Percentiles rank a stretch among this genome's conserved stretches.
These are phyloP conservation scores for Quercus tomentella DNA, from an alignment of 331 rosid genomes.

Conservation along the genomic window DNA sequence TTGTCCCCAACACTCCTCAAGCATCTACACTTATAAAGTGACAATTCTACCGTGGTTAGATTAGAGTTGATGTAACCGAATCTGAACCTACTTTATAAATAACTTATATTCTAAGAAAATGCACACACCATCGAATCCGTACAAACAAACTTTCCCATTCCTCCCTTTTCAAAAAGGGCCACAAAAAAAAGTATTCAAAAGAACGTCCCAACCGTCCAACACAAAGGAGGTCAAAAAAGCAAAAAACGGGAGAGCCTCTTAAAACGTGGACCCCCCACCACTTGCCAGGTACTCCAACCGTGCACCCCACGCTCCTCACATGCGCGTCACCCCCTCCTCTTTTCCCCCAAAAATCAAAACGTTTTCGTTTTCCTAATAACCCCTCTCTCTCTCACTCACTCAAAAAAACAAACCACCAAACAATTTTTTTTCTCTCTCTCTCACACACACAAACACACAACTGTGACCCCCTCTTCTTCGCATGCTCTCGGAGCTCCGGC, in stretches of 20 bases:
- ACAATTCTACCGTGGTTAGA: fast-evolving
- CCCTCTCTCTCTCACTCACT: not conserved
- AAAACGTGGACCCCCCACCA: not conserved
- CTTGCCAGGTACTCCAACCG: not conserved
- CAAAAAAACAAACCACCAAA: not conserved
- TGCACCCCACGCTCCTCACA: not conserved
- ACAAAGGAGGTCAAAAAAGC: not conserved
- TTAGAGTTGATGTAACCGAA: fast-evolving
- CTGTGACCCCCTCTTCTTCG: conserved; percentile 18
- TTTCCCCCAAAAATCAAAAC: no score
- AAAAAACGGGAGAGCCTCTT: not conserved
- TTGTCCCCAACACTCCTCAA: fast-evolving
- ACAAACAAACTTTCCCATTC: no score
- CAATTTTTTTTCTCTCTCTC: not conserved
- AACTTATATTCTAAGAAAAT: no score
- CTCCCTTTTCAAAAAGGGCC: no score
- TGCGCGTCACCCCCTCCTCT: not conserved
- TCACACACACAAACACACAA: not conserved
- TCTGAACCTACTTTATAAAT: no score
- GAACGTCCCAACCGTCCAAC: conserved; percentile 14
- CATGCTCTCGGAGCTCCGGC: conserved; percentile 53
- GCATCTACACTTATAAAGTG: fast-evolving
- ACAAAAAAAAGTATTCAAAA: not conserved
- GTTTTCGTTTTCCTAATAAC: no score
- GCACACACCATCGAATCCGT: not conserved